These are phyloP conservation scores for Eleusine coracana DNA, from an alignment of 176 grass and related monocot species.

Conservation along the genomic window DNA sequence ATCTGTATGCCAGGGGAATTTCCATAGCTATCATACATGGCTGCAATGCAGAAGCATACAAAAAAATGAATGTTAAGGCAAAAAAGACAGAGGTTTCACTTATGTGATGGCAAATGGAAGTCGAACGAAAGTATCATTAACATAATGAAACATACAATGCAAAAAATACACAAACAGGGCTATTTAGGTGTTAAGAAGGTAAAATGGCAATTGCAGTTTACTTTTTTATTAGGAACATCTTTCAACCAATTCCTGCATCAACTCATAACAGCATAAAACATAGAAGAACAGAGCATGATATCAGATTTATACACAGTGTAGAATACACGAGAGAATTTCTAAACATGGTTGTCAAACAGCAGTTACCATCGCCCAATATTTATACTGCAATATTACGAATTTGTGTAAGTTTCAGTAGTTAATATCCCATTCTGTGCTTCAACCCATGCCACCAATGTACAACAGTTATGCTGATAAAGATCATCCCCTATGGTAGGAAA, in stretches of 20 bases:
- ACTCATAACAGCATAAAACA: neutral
- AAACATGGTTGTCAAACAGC: neutral
- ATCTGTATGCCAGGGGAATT: constrained; percentile 60
- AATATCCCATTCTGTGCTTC: neutral
- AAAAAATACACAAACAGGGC: neutral
- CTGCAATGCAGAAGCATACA: constrained; percentile 46
- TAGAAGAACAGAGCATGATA: neutral
- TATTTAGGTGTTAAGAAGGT: neutral
- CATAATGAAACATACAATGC: neutral
- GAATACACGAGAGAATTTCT: neutral
- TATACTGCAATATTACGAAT: constrained; percentile 18
- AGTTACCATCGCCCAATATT: neutral
- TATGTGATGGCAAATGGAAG: neutral
- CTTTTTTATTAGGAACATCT: constrained; percentile 4
- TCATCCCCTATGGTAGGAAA: neutral
- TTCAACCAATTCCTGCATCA: neutral
- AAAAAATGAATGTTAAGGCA: neutral
- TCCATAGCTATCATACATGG: constrained; percentile 68
- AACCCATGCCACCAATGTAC: neutral
- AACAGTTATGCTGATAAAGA: neutral
- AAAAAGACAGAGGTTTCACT: neutral
- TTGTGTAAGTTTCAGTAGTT: neutral
- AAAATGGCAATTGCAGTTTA: neutral
- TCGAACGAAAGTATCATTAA: constrained; percentile 9
- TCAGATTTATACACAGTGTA: neutral